Evolutionary conservation across 441 rosid species (phyloP).

Genomic region (Erysimum pusillum): DNA sequence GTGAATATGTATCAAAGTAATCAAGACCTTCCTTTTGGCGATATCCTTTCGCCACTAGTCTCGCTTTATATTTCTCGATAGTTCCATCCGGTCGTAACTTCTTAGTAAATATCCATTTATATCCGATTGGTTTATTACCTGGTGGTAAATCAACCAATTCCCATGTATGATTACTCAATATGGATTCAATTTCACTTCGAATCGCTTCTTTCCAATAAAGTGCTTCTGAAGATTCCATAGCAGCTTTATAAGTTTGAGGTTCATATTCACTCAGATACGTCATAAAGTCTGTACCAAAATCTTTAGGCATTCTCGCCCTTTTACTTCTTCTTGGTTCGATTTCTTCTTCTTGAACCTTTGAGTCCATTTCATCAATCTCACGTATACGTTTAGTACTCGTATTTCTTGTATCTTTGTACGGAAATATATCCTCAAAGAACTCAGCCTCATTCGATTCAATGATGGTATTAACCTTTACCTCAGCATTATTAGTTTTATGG

Average conservation of each 20-base stretch:
- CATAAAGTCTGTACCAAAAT: neutral
- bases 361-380: neutral
- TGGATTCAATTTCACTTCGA: neutral
- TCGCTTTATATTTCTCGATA: neutral
- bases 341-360: neutral
- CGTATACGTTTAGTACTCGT: neutral
- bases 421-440: neutral
- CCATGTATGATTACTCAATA: neutral
- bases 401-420: neutral
- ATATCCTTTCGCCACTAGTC: neutral
- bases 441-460: neutral
- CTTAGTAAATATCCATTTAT: neutral
- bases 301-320: neutral
- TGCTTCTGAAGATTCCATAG: neutral
- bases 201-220: neutral
- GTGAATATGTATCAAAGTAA: slow-evolving; percentile 1
- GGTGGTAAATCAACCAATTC: neutral
- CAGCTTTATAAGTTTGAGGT: neutral
- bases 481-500: neutral
- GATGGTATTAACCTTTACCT: neutral
- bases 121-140: neutral
- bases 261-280: neutral
- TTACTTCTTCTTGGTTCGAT: neutral
- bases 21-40: neutral
- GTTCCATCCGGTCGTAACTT: neutral